A percentile compares a stretch with the other conserved stretches of the same genome.
Conservation (phyloP, 176 grass and related monocot genomes). For the Lolium multiflorum region DNA sequence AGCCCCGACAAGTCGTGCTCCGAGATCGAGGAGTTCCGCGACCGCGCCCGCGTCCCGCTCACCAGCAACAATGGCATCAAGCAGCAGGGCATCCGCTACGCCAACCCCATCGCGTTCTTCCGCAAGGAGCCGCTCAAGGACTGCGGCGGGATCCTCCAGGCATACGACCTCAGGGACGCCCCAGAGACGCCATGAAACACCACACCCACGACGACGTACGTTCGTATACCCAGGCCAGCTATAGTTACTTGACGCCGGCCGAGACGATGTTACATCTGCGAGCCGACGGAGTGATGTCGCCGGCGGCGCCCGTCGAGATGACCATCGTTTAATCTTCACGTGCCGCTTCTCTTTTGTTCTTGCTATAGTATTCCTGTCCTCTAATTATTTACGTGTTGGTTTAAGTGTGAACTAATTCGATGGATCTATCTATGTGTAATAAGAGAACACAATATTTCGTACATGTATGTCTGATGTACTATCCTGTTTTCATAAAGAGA, state of each 20-base stretch:
- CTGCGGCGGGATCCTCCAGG: constrained; percentile 50
- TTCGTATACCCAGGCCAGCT: neutral
- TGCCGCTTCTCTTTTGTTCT: neutral
- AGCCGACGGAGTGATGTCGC: neutral
- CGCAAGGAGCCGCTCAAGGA: constrained; percentile 59
- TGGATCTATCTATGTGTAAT: neutral
- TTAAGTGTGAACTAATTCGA: neutral
- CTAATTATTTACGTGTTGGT: neutral
- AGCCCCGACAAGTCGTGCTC: constrained; percentile 59
- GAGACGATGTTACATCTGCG: neutral
- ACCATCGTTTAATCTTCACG: neutral
- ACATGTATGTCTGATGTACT: neutral
- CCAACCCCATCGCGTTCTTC: constrained; percentile 70
- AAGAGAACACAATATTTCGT: neutral
- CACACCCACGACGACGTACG: neutral
- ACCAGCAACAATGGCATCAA: constrained; percentile 64
- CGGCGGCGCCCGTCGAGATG: neutral
- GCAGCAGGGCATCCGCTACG: constrained; percentile 50
- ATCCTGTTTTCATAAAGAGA: neutral
- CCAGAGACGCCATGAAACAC: constrained; percentile 41
- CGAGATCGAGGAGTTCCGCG: constrained; percentile 52
- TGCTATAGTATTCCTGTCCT: neutral
- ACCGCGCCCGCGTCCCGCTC: constrained; percentile 59
- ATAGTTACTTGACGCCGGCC: neutral
- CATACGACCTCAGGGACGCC: constrained; percentile 59